Evolutionary conservation across 192 early-diverging fungal species (phyloP).

Genomic region (Umbelopsis vinacea): DNA sequence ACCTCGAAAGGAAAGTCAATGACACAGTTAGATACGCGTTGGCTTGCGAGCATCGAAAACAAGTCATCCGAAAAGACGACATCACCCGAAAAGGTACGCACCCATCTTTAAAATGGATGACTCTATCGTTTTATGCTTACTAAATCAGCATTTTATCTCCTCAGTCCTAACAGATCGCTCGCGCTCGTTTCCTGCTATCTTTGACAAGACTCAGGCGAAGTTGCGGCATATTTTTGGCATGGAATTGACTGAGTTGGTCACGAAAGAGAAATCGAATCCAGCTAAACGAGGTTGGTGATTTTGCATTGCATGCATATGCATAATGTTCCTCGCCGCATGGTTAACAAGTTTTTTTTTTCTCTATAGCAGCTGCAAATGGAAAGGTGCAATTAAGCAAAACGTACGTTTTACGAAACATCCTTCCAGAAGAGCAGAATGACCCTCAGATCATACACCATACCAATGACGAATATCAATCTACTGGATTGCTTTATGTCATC

Average conservation of each 20-base stretch:
- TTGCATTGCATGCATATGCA: constrained; percentile 28
- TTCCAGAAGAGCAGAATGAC: constrained; percentile 40
- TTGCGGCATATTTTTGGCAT: constrained; percentile 65
- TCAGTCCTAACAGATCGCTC: constrained; percentile 56
- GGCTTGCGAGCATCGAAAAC: constrained; percentile 54
- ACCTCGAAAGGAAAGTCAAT: constrained; percentile 61
- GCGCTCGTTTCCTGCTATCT: constrained; percentile 48
- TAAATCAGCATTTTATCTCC: background rate
- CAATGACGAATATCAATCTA: constrained; percentile 41
- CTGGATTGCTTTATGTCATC: constrained; percentile 62
- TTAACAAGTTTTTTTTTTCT: background rate
- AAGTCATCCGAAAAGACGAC: constrained; percentile 61
- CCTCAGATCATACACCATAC: constrained; percentile 44
- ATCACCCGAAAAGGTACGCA: constrained; percentile 59
- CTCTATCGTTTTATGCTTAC: background rate
- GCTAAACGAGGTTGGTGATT: background rate
- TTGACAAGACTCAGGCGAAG: constrained; percentile 51
- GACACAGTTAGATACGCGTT: constrained; percentile 65
- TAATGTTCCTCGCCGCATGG: background rate
- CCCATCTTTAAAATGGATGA: background rate
- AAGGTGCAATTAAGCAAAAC: constrained; percentile 29
- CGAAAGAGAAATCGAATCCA: constrained; percentile 32
- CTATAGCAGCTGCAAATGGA: background rate
- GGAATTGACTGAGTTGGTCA: constrained; percentile 60
- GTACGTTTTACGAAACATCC: constrained; percentile 49